Percentiles rank a stretch among this genome's conserved stretches.
These are phyloP conservation scores for Fusarium sp. DNA, from an alignment of 2,329 filamentous ascomycete genomes.

Conservation along the genomic window DNA sequence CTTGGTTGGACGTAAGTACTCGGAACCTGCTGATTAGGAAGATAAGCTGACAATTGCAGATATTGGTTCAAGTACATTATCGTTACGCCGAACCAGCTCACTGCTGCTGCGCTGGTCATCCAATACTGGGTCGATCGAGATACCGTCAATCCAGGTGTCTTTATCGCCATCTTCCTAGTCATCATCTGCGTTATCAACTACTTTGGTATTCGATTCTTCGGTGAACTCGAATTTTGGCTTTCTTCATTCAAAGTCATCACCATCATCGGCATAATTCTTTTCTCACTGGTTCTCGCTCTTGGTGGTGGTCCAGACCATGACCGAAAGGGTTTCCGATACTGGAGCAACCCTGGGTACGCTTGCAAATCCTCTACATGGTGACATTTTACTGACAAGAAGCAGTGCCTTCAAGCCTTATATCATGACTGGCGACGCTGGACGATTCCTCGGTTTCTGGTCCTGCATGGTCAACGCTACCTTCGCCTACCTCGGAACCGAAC, in stretches of 20 bases:
- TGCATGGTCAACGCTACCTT: slow-evolving; percentile 82
- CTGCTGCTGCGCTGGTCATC: slow-evolving; percentile 81
- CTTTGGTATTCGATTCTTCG: slow-evolving; percentile 74
- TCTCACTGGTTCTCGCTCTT: slow-evolving; percentile 70
- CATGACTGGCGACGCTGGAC: slow-evolving; percentile 52
- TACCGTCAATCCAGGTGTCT: slow-evolving; percentile 79
- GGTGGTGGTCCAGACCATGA: slow-evolving; percentile 74
- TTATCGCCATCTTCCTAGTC: slow-evolving; percentile 77
- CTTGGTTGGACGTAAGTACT: slow-evolving; percentile 74
- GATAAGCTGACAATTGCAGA: slow-evolving; percentile 45
- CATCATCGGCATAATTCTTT: slow-evolving; percentile 73
- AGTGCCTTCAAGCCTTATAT: slow-evolving; percentile 53
- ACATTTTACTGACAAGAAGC: background rate
- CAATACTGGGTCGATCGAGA: slow-evolving; percentile 78
- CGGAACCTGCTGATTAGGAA: background rate
- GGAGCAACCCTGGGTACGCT: slow-evolving; percentile 64
- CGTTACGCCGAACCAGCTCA: slow-evolving; percentile 85
- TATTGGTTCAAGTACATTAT: slow-evolving; percentile 86
- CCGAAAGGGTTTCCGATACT: slow-evolving; percentile 73
- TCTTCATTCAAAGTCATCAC: slow-evolving; percentile 75
- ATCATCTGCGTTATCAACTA: slow-evolving; percentile 75
- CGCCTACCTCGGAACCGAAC: slow-evolving; percentile 80
- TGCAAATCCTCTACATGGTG: background rate
- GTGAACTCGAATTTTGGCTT: slow-evolving; percentile 72
- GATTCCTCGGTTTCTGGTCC: slow-evolving; percentile 74